Base-by-base conservation (phyloP, 139 green algal genomes). In the Chlorella sp. region DNA sequence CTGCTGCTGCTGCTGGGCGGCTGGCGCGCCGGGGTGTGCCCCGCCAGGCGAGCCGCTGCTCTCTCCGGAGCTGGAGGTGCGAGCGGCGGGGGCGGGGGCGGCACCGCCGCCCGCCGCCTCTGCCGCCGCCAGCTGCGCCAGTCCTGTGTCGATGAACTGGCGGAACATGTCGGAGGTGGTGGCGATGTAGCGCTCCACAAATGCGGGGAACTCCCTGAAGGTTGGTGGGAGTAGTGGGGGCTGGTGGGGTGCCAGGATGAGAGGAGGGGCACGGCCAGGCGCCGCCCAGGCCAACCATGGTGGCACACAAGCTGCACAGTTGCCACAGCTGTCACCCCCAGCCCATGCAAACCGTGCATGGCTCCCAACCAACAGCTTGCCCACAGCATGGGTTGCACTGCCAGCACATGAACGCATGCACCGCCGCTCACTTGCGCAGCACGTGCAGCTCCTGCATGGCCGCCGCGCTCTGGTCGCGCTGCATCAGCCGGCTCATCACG, bases 81-180 rank as follows among this genome's bases (percentile, higher is more conserved):
- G 51, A 7, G 47, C 30, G 18, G 15, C 68, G 9, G 15, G 28
- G 34, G 34, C 32, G 51, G 23, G 15, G 55, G 16, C 39, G 41
- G 63, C n/a, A 20, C 32, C 51, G n/a, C n/a, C n/a, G n/a, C 47
- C 47, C 25, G 38, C 60, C 1, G 25, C 67, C 60, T 32, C 80
- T 20, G 25, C 47, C 80, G 44, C 63, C 70, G 85, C 81, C 41
- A 90, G 69, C 56, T 39, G 32, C 32, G 70, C 70, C 82, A 90
- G 65, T 41, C 82, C 81, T 4, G 55, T 25, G 47, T 83, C 55
- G 20, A 90, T 90, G 62, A 80, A 88, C 25, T 38, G n/a, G 78
- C 47, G 75, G 82, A 90, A 90, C 62, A 80, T 87, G 44, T 88
- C 87, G 17, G 81, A 87, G 7, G 87, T 87, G 39, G 36, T 84